These are phyloP conservation scores for Cercophora scortea DNA, from an alignment of 495 filamentous ascomycete species.

Conservation along the genomic window DNA sequence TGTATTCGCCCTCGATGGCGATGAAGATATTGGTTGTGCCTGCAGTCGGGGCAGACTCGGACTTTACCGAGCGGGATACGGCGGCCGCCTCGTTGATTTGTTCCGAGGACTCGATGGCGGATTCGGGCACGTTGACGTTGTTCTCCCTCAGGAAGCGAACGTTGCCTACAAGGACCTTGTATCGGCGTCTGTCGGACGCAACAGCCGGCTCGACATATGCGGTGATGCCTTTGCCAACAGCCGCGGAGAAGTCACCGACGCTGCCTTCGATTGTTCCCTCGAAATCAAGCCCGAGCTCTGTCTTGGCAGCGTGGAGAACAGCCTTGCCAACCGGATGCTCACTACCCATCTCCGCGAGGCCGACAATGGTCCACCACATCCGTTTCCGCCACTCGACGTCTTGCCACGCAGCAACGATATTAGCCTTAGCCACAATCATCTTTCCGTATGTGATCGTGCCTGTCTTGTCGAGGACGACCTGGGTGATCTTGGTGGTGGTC, in stretches of 20 bases:
- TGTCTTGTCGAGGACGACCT: slow-evolving; percentile 98
- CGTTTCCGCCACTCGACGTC: slow-evolving; percentile 57
- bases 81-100: slow-evolving; percentile 43
- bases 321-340: slow-evolving; percentile 93
- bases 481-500: slow-evolving; percentile 81
- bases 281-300: slow-evolving; percentile 59
- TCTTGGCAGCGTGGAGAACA: slow-evolving; percentile 64
- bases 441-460: slow-evolving; percentile 90
- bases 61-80: slow-evolving; percentile 16
- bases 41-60: slow-evolving; percentile 27
- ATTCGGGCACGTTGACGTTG: slow-evolving; percentile 56
- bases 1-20: slow-evolving; percentile 72
- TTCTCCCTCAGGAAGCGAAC: slow-evolving; percentile 64
- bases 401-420: slow-evolving; percentile 61
- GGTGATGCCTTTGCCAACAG: slow-evolving; percentile 77
- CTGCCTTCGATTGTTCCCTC: slow-evolving; percentile 75
- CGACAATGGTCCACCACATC: slow-evolving; percentile 92
- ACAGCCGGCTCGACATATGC: slow-evolving; percentile 72
- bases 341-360: slow-evolving; percentile 85
- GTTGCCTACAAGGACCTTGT: slow-evolving; percentile 79
- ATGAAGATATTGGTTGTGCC: slow-evolving; percentile 88
- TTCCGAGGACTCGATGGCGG: slow-evolving; percentile 47
- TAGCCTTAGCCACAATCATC: slow-evolving; percentile 77
- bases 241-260: slow-evolving; percentile 74
- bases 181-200: slow-evolving; percentile 54